These are phyloP conservation scores for Lachnellula cervina DNA, from an alignment of 2,329 filamentous ascomycete species.

Conservation along the genomic window DNA sequence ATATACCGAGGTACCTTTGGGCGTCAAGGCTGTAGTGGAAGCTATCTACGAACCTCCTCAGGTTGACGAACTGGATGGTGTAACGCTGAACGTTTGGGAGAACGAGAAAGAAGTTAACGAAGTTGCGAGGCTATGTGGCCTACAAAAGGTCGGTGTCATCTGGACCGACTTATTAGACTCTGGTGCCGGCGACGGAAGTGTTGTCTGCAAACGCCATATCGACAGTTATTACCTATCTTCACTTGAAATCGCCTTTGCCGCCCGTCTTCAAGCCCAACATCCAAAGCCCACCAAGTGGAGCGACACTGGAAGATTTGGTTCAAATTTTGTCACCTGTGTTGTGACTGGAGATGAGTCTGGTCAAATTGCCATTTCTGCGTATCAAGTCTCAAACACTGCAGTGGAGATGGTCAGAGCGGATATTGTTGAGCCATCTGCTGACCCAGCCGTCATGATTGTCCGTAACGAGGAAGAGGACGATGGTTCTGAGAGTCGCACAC, in stretches of 20 bases:
- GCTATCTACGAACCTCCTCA: slow-evolving; percentile 97
- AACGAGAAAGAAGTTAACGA: slow-evolving; percentile 78
- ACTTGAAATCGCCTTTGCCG: slow-evolving; percentile 83
- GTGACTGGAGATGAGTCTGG: slow-evolving; percentile 89
- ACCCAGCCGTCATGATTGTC: slow-evolving; percentile 90
- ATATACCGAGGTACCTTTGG: slow-evolving; percentile 87
- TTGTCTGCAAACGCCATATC: slow-evolving; percentile 90
- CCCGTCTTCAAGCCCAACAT: slow-evolving; percentile 80
- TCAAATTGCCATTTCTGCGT: slow-evolving; percentile 82
- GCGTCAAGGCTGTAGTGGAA: slow-evolving; percentile 92
- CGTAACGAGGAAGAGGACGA: slow-evolving; percentile 87
- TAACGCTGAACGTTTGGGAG: slow-evolving; percentile 79
- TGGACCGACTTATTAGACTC: slow-evolving; percentile 89
- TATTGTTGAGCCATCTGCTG: slow-evolving; percentile 90
- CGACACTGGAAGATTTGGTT: slow-evolving; percentile 88
- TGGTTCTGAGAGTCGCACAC: slow-evolving; percentile 58
- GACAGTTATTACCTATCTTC: slow-evolving; percentile 91
- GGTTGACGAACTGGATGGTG: slow-evolving; percentile 79
- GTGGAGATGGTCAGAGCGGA: slow-evolving; percentile 97
- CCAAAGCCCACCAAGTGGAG: slow-evolving; percentile 95
- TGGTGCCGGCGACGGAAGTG: slow-evolving; percentile 74
- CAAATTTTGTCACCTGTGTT: slow-evolving; percentile 94
- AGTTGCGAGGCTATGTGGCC: slow-evolving; percentile 74
- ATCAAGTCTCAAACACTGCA: slow-evolving; percentile 91
- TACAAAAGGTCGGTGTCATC: slow-evolving; percentile 87